phyloP scores from a whole-genome alignment of 148 eudicot genomes.

The Silene latifolia region DNA sequence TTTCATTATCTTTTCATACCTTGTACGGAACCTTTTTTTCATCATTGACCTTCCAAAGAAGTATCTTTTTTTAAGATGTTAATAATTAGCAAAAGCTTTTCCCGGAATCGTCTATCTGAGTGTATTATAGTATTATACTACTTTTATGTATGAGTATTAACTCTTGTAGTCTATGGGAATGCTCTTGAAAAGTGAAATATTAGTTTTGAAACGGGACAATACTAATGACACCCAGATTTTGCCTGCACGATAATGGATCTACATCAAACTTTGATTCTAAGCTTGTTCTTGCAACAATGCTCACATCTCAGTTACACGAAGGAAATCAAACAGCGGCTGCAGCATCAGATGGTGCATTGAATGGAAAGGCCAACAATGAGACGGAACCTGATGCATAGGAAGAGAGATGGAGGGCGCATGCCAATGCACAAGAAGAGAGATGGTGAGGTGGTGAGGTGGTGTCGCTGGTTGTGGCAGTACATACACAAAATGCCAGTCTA shows the following conservation, averaged over 20 bases:
- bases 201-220: constrained; percentile 66
- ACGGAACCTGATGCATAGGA: constrained; percentile 39
- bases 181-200: background rate
- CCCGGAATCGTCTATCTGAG: background rate
- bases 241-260: constrained; percentile 77
- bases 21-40: no score
- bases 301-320: constrained; percentile 75
- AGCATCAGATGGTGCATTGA: constrained; percentile 34
- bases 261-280: constrained; percentile 82
- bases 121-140: background rate
- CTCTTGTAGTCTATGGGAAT: background rate
- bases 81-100: constrained; percentile 2
- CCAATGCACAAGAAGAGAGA: constrained; percentile 55
- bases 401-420: constrained; percentile 49
- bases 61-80: background rate
- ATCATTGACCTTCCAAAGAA: background rate
- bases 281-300: constrained; percentile 99
- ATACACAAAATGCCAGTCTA: no score
- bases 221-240: constrained; percentile 88
- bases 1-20: background rate
- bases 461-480: no score
- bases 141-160: background rate
- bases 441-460: no score
- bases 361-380: constrained; percentile 35
- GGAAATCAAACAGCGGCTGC: constrained; percentile 50